Conservation (phyloP, 345 rosid genomes). For the Luvunga scandens region DNA sequence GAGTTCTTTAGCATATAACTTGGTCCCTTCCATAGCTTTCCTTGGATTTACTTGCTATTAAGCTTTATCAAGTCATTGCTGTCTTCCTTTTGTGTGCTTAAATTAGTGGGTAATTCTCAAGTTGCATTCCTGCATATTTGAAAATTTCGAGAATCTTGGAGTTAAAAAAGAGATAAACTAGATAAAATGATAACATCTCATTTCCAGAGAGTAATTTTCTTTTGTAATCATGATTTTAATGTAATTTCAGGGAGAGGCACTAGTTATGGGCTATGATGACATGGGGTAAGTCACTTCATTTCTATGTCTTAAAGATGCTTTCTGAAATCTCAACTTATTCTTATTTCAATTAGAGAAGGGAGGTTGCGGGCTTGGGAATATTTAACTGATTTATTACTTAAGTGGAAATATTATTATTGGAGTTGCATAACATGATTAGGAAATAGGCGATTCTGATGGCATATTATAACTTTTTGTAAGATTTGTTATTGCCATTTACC, state of each 20-base stretch:
- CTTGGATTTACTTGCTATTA: not conserved
- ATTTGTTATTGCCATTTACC: not conserved
- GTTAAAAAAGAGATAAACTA: not conserved
- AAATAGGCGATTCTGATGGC: not conserved
- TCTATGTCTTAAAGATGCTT: not conserved
- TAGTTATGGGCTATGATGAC: constrained; percentile 98
- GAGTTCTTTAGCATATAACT: not conserved
- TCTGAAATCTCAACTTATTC: constrained; percentile 6
- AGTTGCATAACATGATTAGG: not conserved
- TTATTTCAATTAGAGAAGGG: not conserved
- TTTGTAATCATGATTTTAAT: constrained; percentile 21
- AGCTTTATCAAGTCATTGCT: not conserved
- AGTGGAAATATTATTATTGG: not conserved
- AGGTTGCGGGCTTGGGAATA: not conserved
- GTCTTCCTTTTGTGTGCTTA: not conserved
- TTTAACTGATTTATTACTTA: not conserved
- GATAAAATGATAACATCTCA: not conserved
- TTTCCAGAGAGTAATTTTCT: not conserved
- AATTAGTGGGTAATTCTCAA: not conserved
- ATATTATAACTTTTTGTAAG: constrained; percentile 5
- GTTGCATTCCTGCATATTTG: not conserved
- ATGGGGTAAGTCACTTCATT: constrained; percentile 72
- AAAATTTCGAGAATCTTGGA: not conserved
- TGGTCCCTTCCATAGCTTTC: not conserved
- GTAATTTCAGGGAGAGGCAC: constrained; percentile 87